Base-by-base conservation (phyloP, 352 stramenopile species). In the Phytophthora constricta region DNA sequence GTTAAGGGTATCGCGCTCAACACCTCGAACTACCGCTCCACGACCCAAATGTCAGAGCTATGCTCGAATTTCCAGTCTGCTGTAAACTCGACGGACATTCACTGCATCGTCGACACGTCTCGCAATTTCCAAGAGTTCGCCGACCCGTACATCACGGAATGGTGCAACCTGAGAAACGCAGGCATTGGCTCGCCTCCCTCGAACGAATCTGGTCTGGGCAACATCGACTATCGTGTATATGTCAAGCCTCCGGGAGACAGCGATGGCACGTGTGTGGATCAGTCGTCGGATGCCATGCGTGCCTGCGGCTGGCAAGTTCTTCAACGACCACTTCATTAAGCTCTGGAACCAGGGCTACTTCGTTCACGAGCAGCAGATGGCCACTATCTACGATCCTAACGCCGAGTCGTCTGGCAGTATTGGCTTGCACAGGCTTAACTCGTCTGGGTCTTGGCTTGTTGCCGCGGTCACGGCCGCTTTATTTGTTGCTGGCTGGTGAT, bases 1-100 rank as follows among this genome's bases (percentile, higher is more conserved):
- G 45, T 93, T 25, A 88, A 90, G 52, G 85, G 85, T 13, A 91
- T 93, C 58, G 70, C 83, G 26, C 74, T 93, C 65, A 93, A 93
- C 76, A 91, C 85, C 10, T 89, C 81, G 48, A 91, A 93, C 76
- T 93, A 91, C 54, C 83, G 78, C 28, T 80, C 81, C 2, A 90
- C 73, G 8, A 58, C 48, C 13, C 56, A 89, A 33, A 76, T 93
- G 0, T 47, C 74, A 5, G 45, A 66, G 10, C 52, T 89, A 11
- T 93, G 85, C 43, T 41, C 52, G 5, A 88, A 70, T 45, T 93
- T 91, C 68, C 80, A 91, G 63, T 59, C 43, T 4, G 79, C 79
- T 0, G 66, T 82, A 28, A 70, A 65, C 1, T 77, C 72, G 9
- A 76, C 55, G 9, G 57, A 69, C 9, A 62, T 87, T 17, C 57